Evolutionary conservation across 176 grass and related monocot genomes (phyloP).

Genomic region (Phragmites australis): DNA sequence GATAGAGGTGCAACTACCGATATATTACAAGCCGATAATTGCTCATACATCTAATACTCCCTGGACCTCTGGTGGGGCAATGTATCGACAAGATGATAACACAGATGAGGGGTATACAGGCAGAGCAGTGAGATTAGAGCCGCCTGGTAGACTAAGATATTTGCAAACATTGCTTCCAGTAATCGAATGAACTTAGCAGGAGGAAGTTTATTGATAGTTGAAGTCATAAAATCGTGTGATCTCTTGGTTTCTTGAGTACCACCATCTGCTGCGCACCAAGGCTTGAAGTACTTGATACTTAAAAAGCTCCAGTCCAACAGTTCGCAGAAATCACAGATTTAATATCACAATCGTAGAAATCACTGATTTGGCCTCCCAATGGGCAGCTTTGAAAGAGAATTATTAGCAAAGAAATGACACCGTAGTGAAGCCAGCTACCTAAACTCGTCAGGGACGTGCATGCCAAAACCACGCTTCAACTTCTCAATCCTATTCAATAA

Average conservation of each 20-base stretch:
- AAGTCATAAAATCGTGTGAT: conserved; percentile 21
- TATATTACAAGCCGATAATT: conserved; percentile 49
- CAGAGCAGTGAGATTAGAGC: conserved; percentile 34
- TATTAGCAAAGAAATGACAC: conserved; percentile 29
- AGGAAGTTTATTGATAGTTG: conserved; percentile 36
- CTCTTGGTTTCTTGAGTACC: conserved; percentile 18
- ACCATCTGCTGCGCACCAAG: conserved; percentile 1
- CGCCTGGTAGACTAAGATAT: conserved; percentile 19
- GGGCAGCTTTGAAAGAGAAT: conserved; percentile 25
- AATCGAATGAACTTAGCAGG: conserved; percentile 40
- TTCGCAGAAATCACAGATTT: conserved; percentile 8
- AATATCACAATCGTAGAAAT: neutral
- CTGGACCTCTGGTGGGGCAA: conserved; percentile 1
- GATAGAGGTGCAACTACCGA: conserved; percentile 31
- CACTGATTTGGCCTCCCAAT: conserved; percentile 12
- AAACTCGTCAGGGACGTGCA: conserved; percentile 76
- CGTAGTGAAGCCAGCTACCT: conserved; percentile 43
- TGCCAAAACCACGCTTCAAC: conserved; percentile 90
- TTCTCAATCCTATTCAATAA: conserved; percentile 75
- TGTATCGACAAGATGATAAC: conserved; percentile 6
- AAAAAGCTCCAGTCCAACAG: neutral
- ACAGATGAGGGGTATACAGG: conserved; percentile 35
- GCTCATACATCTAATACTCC: conserved; percentile 39
- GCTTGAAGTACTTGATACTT: conserved; percentile 12
- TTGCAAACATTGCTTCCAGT: conserved; percentile 33